Evolutionary conservation across 257 asterid species (phyloP), one percentile per base, ranked within the genome.

Genomic region (Marsdenia floribunda): DNA sequence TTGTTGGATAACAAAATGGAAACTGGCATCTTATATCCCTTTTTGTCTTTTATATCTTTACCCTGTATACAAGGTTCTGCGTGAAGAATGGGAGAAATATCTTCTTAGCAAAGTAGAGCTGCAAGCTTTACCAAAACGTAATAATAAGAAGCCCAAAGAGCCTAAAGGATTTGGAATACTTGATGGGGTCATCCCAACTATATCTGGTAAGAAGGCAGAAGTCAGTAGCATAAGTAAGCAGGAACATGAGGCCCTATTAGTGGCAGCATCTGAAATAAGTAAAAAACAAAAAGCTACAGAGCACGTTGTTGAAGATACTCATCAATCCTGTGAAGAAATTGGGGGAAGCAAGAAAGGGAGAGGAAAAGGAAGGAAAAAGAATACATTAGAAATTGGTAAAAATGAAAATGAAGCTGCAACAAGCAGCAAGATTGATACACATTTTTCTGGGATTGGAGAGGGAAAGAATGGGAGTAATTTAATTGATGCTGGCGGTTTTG

Each of bases 111-210:
- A 94, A 87, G 96, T 94, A 75, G 92, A 94, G 87, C 82, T 94
- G 85, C 92, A 89, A 72, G 87, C 97, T 73, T 84, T 94, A 80
- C 98, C 98, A 80, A 94, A 94, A 80, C 75, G 35, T 72, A 82
- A 70, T 73, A 89, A 88, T 82, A 92, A 92, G 97, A 94, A 94
- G 79, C 80, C 88, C 38, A 92, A 92, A 83, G 85, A 85, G 74
- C 84, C 90, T 65, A 94, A 92, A 84, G 99, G 99, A 73, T 86
- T 92, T 77, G 99, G 99, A 73, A 83, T 94, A 78, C 97, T 92
- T 65, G 86, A 90, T 79, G 99, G 99, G 74, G 86, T 85, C 50
- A 75, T 81, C 75, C 91, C 92, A 29, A 66, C 90, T 26, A 78
- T 75, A 78, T 87, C 96, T 81, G 96, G 89, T 71, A 87, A 85